These are phyloP conservation scores for Rhodamnia rubescens DNA, from an alignment of 345 rosid species.

Conservation along the genomic window DNA sequence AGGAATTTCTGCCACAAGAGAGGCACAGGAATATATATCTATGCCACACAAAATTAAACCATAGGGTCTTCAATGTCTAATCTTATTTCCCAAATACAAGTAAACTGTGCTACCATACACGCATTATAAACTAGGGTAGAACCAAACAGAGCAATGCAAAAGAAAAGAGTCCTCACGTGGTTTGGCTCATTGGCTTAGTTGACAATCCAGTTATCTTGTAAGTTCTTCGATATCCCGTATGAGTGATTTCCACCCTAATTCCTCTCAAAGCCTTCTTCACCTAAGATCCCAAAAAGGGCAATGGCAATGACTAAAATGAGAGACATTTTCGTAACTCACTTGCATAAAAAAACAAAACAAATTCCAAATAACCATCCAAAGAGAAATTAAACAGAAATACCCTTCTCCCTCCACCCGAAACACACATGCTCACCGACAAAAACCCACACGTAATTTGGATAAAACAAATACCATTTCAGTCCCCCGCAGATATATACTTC, in stretches of 20 bases:
- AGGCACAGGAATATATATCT: neutral
- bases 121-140: neutral
- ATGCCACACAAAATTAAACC: neutral
- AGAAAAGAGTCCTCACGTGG: constrained; percentile 22
- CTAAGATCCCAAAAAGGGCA: constrained; percentile 10
- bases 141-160: neutral
- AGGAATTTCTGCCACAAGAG: neutral
- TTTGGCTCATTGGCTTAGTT: constrained; percentile 16
- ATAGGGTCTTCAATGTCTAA: neutral
- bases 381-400: too few species aligned
- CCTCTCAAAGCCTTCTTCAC: constrained; percentile 30
- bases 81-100: neutral
- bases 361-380: too few species aligned
- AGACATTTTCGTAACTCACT: too few species aligned
- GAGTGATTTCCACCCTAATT: constrained; percentile 25
- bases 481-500: too few species aligned
- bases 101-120: neutral
- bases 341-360: too few species aligned
- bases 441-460: too few species aligned
- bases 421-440: too few species aligned
- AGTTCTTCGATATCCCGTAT: constrained; percentile 3
- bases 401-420: too few species aligned
- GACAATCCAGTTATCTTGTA: constrained; percentile 39
- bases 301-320: neutral
- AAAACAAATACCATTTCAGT: too few species aligned